A percentile compares a stretch with the other conserved stretches of the same genome.
phyloP scores from a whole-genome alignment of 2,329 filamentous ascomycete species.

The Trichoderma afroharzianum region DNA sequence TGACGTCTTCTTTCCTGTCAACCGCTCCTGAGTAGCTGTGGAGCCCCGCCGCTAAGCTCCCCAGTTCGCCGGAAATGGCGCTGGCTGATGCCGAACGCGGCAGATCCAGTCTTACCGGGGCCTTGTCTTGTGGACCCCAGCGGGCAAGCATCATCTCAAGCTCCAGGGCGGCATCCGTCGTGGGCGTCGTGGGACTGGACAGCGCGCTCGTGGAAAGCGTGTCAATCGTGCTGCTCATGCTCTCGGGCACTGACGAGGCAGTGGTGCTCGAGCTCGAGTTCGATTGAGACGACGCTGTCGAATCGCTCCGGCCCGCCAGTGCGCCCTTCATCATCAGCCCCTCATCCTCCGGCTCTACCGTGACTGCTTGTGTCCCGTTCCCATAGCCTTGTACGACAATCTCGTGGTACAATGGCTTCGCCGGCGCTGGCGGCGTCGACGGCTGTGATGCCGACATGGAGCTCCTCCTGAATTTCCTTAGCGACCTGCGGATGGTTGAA shows the following conservation, averaged over 20 bases:
- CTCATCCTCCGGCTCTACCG: conserved; percentile 19
- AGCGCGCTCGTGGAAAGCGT: conserved; percentile 27
- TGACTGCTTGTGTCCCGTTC: conserved; percentile 46
- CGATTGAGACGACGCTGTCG: conserved; percentile 27
- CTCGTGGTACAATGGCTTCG: conserved; percentile 41
- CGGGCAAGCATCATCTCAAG: conserved; percentile 24
- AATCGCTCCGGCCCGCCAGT: conserved; percentile 25
- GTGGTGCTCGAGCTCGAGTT: conserved; percentile 20
- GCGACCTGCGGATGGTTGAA: conserved; percentile 34
- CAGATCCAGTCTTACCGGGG: conserved; percentile 12
- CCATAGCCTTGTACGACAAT: conserved; percentile 53
- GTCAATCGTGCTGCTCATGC: conserved; percentile 26
- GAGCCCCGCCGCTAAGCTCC: conserved; percentile 29
- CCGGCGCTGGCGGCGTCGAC: conserved; percentile 15
- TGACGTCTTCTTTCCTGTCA: conserved; percentile 20
- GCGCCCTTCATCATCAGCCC: conserved; percentile 12
- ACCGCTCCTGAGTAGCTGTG: conserved; percentile 27
- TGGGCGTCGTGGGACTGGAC: conserved; percentile 22
- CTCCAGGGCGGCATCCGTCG: conserved; percentile 20
- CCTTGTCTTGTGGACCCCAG: conserved; percentile 29
- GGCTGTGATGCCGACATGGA: conserved; percentile 21
- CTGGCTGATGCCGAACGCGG: conserved; percentile 25
- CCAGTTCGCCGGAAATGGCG: conserved; percentile 27
- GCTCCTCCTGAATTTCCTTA: conserved; percentile 30
- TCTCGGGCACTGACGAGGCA: conserved; percentile 28